Percentiles rank a stretch among this genome's conserved stretches.
phyloP scores from a whole-genome alignment of 2,329 filamentous ascomycete genomes.

The Amylocarpus encephaloides region DNA sequence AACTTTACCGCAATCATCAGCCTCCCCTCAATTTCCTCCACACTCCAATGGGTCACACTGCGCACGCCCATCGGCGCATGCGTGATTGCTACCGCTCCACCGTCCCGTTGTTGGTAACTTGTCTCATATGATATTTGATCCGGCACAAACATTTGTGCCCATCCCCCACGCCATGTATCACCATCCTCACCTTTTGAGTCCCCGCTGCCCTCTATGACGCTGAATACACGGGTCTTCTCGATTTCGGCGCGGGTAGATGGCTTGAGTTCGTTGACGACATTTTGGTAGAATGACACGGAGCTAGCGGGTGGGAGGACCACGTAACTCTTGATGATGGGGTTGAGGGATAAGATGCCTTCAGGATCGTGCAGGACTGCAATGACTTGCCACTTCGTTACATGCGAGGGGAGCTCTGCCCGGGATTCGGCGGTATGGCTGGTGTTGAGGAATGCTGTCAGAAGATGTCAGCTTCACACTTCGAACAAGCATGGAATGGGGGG shows the following conservation, averaged over 20 bases:
- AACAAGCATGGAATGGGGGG: neutral
- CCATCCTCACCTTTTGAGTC: constrained; percentile 61
- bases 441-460: constrained; percentile 20
- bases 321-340: constrained; percentile 52
- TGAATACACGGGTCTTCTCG: constrained; percentile 18
- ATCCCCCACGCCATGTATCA: constrained; percentile 70
- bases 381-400: constrained; percentile 59
- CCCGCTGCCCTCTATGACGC: constrained; percentile 29
- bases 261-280: constrained; percentile 37
- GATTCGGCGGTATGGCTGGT: constrained; percentile 29
- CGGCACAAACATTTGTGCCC: constrained; percentile 38
- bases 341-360: constrained; percentile 74
- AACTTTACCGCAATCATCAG: constrained; percentile 77
- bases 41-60: constrained; percentile 60
- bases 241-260: constrained; percentile 2
- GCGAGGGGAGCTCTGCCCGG: constrained; percentile 66
- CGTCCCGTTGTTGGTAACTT: constrained; percentile 15
- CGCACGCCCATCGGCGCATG: constrained; percentile 29
- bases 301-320: constrained; percentile 28
- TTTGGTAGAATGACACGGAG: constrained; percentile 48
- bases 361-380: constrained; percentile 72
- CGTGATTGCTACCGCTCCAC: constrained; percentile 25
- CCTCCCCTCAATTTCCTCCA: constrained; percentile 66
- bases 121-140: constrained; percentile 24
- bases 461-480: neutral